phyloP scores from a whole-genome alignment of 139 green algal species.

The Tetraselmis chui region DNA sequence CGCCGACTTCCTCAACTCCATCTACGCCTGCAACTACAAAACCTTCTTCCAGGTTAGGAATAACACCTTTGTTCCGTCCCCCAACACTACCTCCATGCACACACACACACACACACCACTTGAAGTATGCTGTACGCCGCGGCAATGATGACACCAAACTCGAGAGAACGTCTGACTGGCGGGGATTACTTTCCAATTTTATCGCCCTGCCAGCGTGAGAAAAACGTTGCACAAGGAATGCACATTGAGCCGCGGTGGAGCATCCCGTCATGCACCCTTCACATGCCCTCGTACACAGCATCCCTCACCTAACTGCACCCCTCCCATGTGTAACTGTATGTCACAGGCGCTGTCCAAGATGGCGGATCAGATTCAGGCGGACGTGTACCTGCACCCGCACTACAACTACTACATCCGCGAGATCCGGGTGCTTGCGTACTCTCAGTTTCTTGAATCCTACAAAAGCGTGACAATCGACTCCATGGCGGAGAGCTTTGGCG shows the following conservation, averaged over 20 bases:
- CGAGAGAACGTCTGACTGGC: not conserved
- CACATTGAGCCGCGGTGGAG: too few relatives aligned
- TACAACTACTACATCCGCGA: slow-evolving; percentile 90
- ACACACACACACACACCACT: too few relatives aligned
- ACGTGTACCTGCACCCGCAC: slow-evolving; percentile 81
- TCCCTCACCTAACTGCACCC: not conserved
- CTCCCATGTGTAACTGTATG: slow-evolving; percentile 4
- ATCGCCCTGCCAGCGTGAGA: not conserved
- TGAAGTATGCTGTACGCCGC: too few relatives aligned
- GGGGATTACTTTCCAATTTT: not conserved
- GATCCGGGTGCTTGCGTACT: slow-evolving; percentile 78
- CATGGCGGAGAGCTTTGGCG: slow-evolving; percentile 85
- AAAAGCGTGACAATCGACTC: slow-evolving; percentile 87
- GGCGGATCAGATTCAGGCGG: slow-evolving; percentile 47
- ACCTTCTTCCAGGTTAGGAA: slow-evolving; percentile 77
- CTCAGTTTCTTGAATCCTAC: slow-evolving; percentile 95
- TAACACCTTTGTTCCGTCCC: too few relatives aligned
- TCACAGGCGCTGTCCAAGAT: slow-evolving; percentile 61
- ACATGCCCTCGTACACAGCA: too few relatives aligned
- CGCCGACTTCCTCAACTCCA: slow-evolving; percentile 67
- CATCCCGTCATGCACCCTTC: too few relatives aligned
- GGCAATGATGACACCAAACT: not conserved
- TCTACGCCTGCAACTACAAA: slow-evolving; percentile 89
- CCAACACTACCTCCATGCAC: not conserved
- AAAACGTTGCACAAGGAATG: too few relatives aligned